phyloP scores from a whole-genome alignment of 2,329 filamentous ascomycete species.

The Colletotrichum chrysophilum region DNA sequence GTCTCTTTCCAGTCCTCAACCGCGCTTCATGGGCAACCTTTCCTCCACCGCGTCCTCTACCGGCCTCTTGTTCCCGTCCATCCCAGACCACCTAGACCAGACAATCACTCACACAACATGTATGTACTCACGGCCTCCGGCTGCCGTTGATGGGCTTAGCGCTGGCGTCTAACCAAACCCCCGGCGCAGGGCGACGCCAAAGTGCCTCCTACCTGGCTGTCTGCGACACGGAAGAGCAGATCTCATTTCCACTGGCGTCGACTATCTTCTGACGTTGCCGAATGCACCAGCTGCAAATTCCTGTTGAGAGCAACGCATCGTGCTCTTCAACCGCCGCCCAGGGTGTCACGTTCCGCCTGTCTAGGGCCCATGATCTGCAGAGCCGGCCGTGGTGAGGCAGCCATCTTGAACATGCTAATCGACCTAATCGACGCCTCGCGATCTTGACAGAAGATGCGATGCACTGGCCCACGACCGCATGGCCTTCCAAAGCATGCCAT shows the following conservation, averaged over 20 bases:
- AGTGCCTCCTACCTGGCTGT: not conserved
- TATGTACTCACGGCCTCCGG: not conserved
- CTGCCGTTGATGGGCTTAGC: not conserved
- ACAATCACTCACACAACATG: slow-evolving; percentile 4
- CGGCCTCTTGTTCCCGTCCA: slow-evolving; percentile 6
- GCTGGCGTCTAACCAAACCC: slow-evolving; percentile 3
- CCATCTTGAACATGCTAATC: not conserved
- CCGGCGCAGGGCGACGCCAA: not conserved
- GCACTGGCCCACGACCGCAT: not conserved
- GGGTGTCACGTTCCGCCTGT: not conserved
- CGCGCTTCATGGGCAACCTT: not conserved
- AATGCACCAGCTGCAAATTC: not conserved
- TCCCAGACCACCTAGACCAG: slow-evolving; percentile 9
- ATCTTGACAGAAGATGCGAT: slow-evolving; percentile 1
- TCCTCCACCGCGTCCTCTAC: not conserved
- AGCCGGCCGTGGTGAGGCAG: not conserved
- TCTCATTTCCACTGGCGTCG: slow-evolving; percentile 8
- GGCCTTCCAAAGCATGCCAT: not conserved
- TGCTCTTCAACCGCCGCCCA: not conserved
- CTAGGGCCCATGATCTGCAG: slow-evolving; percentile 5
- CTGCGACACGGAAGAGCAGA: slow-evolving; percentile 5
- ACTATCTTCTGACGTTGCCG: slow-evolving; percentile 4
- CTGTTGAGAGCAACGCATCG: not conserved
- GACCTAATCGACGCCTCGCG: not conserved
- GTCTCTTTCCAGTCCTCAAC: slow-evolving; percentile 6